Base-by-base conservation (phyloP, 2,329 filamentous ascomycete genomes). In the Penicillium sp. region DNA sequence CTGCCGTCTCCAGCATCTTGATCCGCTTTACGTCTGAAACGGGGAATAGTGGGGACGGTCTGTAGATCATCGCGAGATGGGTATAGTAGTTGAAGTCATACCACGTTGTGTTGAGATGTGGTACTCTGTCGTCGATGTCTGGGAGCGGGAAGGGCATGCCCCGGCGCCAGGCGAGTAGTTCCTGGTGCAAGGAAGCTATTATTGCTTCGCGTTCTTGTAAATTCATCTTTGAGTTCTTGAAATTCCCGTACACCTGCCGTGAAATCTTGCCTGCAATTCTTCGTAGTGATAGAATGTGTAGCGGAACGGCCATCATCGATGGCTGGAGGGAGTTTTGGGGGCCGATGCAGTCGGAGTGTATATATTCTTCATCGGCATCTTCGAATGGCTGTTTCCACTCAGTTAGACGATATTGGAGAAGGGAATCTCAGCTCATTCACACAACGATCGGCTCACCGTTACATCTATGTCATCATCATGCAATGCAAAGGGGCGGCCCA, bases 61-160 rank as follows among this genome's bases (percentile, higher is more conserved):
- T 61, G 54, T 75, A 75, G 4, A 76, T 58, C 60, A 73, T 69
- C 12, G 68, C 68, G 1, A 75, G 56, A 43, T 76, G 73, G 0
- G 67, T 72, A 53, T 75, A 75, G 55, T 72, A 75, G 56, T 76
- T 76, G 39, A 74, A 68, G 46, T 75, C 73, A 54, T 71, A 75
- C 73, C 73, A 76, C 48, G 59, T 68, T 7, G 64, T 72, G 35
- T 59, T 69, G 3, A 75, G 59, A 48, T 75, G 73, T 1, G 73
- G 73, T 1, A 76, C 72, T 8, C 62, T 61, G 5, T 61, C 62
- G 54, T 67, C 59, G 21, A 66, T 51, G 24, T 72, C 67, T 0
- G 71, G 70, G 0, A 74, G 57, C 1, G 72, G 72, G 43, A 74
- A 74, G 0, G 71, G 72, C 70, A 73, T 74, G 48, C 57, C 66